These are phyloP conservation scores for Aquilaria sinensis DNA, from an alignment of 345 rosid genomes.

Conservation along the genomic window DNA sequence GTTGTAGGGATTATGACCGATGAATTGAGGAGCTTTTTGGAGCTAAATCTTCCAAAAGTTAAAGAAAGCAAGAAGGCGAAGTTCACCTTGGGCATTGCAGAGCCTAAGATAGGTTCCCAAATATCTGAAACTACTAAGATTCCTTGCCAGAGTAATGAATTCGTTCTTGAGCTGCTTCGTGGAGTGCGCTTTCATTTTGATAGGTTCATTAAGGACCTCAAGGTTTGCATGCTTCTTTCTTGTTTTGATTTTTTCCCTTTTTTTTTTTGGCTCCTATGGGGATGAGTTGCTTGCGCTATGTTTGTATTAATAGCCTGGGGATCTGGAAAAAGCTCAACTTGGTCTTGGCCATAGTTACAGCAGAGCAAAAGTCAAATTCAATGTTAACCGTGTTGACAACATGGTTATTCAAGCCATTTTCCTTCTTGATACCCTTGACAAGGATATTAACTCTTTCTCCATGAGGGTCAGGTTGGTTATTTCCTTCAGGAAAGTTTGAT, in stretches of 20 bases:
- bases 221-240: conserved; percentile 37
- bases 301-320: conserved; percentile 56
- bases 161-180: conserved; percentile 81
- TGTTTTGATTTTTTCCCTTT: background rate
- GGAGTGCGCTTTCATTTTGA: conserved; percentile 82
- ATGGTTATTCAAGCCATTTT: conserved; percentile 97
- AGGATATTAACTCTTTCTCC: conserved; percentile 78
- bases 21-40: conserved; percentile 79
- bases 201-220: conserved; percentile 79
- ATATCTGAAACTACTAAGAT: conserved; percentile 65
- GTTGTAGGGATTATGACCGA: conserved; percentile 62
- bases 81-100: conserved; percentile 77
- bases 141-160: conserved; percentile 86
- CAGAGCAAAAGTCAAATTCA: conserved; percentile 95
- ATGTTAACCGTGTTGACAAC: conserved; percentile 83
- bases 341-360: conserved; percentile 96
- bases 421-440: conserved; percentile 82
- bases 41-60: conserved; percentile 83
- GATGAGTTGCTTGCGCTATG: background rate
- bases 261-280: background rate
- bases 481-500: background rate
- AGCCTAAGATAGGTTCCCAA: conserved; percentile 86
- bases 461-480: conserved; percentile 89
- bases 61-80: conserved; percentile 68
- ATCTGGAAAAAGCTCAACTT: conserved; percentile 86